phyloP scores from a whole-genome alignment of 192 early-diverging fungal species.

The Piromyces sp. region DNA sequence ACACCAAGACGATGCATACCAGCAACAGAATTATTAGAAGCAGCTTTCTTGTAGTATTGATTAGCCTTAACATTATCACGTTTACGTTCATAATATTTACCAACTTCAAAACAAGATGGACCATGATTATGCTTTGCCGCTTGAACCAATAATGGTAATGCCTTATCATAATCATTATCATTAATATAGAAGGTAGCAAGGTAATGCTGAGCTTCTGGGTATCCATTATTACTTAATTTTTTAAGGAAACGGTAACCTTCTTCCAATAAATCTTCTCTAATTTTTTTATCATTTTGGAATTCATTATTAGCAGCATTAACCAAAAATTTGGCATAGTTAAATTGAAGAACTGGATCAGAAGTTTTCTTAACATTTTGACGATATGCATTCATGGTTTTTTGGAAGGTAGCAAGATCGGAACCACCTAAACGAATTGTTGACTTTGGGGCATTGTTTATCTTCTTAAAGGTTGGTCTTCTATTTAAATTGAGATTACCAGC shows the following conservation, averaged over 20 bases:
- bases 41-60: background rate
- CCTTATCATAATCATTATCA: conserved; percentile 5
- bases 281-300: background rate
- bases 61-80: background rate
- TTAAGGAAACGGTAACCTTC: conserved; percentile 4
- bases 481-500: background rate
- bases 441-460: background rate
- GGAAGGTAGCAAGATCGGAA: background rate
- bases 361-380: background rate
- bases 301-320: background rate
- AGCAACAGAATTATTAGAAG: background rate
- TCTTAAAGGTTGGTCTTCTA: background rate
- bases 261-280: background rate
- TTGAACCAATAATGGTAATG: conserved; percentile 2
- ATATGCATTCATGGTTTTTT: background rate
- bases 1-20: conserved; percentile 5
- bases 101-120: background rate
- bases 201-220: conserved; percentile 3
- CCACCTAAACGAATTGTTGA: background rate
- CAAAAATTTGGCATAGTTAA: background rate
- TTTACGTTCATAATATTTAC: background rate
- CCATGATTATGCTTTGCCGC: background rate
- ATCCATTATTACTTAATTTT: conserved; percentile 3
- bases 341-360: background rate
- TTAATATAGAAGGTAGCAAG: background rate